Base-by-base conservation (phyloP, 2,329 filamentous ascomycete genomes). In the Pseudocercospora fijiensis region DNA sequence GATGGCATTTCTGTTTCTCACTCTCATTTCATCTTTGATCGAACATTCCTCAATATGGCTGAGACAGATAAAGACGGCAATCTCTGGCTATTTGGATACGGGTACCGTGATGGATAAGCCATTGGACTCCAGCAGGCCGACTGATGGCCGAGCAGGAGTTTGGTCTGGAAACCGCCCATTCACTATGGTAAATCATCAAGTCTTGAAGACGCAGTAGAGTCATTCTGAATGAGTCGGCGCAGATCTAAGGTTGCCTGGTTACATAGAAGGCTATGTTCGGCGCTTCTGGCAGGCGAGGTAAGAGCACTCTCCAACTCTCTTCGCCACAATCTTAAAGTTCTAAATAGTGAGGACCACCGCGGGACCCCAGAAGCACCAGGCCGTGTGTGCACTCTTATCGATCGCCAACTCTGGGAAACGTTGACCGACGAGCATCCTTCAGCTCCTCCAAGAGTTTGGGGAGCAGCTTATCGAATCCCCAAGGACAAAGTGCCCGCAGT, bases 161-260 rank as follows among this genome's bases (percentile, higher is more conserved):
- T 99, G 76, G 97, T 99, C 72, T 99, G 93, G 93, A 99, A 98
- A 78, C 94, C 95, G 62, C 95, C 95, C 66, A 95, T 95, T 70
- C 91, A 96, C 76, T 97, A 90, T 76, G 94, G 94, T 97, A 88
- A 67, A 52, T 26, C 18, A 20, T 5, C 1, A 30, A 28, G n/a
- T 16, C 53, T 28, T 11, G n/a, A 7, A n/a, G 8, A 24, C 24
- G 28, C 4, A 41, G 20, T 41, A 57, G 24, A 30, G 22, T 27
- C 9, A 45, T 13, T 8, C 62, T 64, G 24, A 68, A 41, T 9
- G 9, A 26, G 10, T 24, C 4, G 4, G 2, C 7, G 27, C 70
- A 97, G 94, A 98, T 75, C 85, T 87, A 71, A 85, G 92, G 62
- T 82, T 98, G 27, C 91, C 92, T 1, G 95, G 94, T 55, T 97